phyloP scores from a whole-genome alignment of 768 basidiomycete genomes.

The Macrocybe gigantea region DNA sequence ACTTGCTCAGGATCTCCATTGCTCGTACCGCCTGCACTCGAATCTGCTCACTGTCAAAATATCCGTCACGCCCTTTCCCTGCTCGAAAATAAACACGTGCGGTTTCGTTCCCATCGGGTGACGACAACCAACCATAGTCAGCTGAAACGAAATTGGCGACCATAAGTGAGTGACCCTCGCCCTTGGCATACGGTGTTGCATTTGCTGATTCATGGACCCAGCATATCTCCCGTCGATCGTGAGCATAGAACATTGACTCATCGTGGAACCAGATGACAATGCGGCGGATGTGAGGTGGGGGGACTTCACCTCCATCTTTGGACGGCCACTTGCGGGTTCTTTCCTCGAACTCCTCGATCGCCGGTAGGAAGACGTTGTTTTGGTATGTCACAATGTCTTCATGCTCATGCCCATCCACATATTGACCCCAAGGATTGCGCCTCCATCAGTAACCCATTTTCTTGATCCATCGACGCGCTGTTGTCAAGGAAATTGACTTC shows the following conservation, averaged over 20 bases:
- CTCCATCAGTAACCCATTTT: constrained; percentile 17
- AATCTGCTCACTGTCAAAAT: constrained; percentile 18
- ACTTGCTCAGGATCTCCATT: constrained; percentile 17
- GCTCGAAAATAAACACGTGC: constrained; percentile 15
- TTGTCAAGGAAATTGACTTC: constrained; percentile 9
- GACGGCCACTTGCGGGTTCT: constrained; percentile 9
- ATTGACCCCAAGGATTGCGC: constrained; percentile 15
- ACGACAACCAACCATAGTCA: constrained; percentile 19
- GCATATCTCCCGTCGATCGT: constrained; percentile 17
- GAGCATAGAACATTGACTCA: constrained; percentile 30
- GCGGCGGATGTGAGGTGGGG: background rate
- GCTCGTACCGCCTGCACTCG: constrained; percentile 13
- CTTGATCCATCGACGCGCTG: constrained; percentile 18
- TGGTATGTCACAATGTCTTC: constrained; percentile 22
- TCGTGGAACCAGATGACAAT: constrained; percentile 20
- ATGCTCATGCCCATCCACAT: constrained; percentile 25
- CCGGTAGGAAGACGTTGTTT: constrained; percentile 15
- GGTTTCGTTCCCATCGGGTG: too few relatives aligned
- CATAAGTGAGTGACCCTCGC: constrained; percentile 27
- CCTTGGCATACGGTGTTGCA: constrained; percentile 21
- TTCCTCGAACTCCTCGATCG: constrained; percentile 6
- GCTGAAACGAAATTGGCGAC: constrained; percentile 27
- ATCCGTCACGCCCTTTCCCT: constrained; percentile 18
- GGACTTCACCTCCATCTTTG: constrained; percentile 11
- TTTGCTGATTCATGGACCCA: constrained; percentile 18